Base-by-base conservation (phyloP, 1,284 basidiomycete genomes). In the Agaricales sp. region DNA sequence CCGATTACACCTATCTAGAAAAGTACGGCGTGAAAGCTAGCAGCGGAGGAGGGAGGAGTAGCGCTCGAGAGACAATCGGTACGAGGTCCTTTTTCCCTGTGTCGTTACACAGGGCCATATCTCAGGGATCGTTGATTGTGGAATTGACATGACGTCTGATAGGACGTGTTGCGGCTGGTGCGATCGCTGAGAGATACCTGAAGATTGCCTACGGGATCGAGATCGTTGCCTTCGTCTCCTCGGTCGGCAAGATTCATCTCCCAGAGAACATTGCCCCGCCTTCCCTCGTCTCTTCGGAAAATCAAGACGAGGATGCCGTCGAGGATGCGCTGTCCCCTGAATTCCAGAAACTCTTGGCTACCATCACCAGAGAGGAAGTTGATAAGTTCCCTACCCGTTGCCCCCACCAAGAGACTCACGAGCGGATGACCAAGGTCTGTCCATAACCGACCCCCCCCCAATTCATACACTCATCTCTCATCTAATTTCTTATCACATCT, bases 11-110 rank as follows among this genome's bases (percentile, higher is more conserved):
- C 24, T 99, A 99, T 68, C 81, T 99, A 49, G 85, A 93, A 60
- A 99, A 99, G 64, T 99, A 99, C 66, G 92, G 92, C 25, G 68
- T 99, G 65, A 99, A 99, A 71, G 95, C 96, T 1, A 93, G 89
- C 72, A 92, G 87, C 52, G 96, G 96, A 39, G 96, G 96, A 39
- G 96, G 96, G 1, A 76, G 96, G 21, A 92, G 89, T 59, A 90
- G 86, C 59, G 96, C 96, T 16, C 81, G 96, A 35, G 96, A 99
- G 70, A 99, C 96, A 16, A 95, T 99, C 57, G 96, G 92, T 86
- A 56, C 35, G 70, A 52, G 47, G 6, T 47, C 22, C 21, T 43
- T 47, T 38, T 35, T 13, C 41, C 14, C 4, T n/a, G n/a, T n/a
- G n/a, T n/a, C 48, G 13, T 39, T 46, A 45, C 21, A 23, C n/a